phyloP scores from a whole-genome alignment of 2,329 filamentous ascomycete genomes.

The Beauveria medogensis region DNA sequence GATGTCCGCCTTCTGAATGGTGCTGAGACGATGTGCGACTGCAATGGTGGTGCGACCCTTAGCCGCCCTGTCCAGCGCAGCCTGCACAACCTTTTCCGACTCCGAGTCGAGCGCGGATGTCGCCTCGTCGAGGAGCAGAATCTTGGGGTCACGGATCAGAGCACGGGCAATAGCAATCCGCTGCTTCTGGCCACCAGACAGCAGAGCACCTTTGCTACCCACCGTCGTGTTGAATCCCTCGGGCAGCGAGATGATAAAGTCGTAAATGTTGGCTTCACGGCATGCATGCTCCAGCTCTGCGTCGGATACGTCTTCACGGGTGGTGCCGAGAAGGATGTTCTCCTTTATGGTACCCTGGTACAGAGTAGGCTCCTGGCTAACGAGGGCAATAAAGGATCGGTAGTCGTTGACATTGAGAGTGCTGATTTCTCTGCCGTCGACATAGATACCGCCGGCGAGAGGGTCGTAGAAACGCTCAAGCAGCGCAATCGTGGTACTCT shows the following conservation, averaged over 20 bases:
- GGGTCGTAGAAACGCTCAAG: constrained; percentile 95
- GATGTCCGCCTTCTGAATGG: constrained; percentile 87
- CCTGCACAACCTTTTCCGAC: constrained; percentile 72
- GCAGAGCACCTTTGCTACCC: constrained; percentile 75
- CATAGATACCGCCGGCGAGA: constrained; percentile 65
- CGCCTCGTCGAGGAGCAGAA: constrained; percentile 77
- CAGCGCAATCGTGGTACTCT: constrained; percentile 85
- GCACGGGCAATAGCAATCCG: constrained; percentile 89
- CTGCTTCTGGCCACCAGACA: constrained; percentile 91
- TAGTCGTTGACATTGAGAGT: constrained; percentile 79
- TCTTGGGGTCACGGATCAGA: constrained; percentile 80
- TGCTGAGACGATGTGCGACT: constrained; percentile 84
- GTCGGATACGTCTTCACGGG: constrained; percentile 60
- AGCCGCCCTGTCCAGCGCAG: constrained; percentile 71
- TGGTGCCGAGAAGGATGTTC: constrained; percentile 75
- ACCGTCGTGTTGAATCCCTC: constrained; percentile 82
- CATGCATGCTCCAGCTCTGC: constrained; percentile 69
- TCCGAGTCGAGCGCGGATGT: constrained; percentile 70
- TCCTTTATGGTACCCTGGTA: constrained; percentile 90
- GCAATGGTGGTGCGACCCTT: constrained; percentile 86
- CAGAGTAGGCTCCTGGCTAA: constrained; percentile 88
- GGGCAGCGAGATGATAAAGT: constrained; percentile 79
- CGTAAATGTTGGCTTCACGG: constrained; percentile 85
- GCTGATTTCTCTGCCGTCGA: constrained; percentile 78
- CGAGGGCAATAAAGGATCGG: constrained; percentile 73